Conservation (phyloP, 306 rosid genomes). For the Corylus heterophylla region DNA sequence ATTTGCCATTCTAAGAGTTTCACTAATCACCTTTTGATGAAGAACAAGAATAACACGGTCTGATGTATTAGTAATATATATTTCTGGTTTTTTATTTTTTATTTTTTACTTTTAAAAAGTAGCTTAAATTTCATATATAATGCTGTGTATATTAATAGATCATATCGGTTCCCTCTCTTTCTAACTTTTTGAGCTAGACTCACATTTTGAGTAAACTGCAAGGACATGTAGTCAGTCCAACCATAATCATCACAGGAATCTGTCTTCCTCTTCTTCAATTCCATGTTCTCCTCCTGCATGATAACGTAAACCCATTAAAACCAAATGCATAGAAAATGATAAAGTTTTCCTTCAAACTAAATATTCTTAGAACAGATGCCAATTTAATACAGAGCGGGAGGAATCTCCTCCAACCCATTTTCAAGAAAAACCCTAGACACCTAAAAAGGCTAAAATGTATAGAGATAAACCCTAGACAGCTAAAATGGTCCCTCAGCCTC, state of each 20-base stretch:
- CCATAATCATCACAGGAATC: conserved; percentile 38
- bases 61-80: neutral
- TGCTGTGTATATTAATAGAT: neutral
- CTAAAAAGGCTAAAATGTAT: no score
- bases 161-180: neutral
- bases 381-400: no score
- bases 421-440: no score
- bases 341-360: no score
- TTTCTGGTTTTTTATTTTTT: neutral
- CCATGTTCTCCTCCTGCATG: conserved; percentile 86
- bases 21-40: conserved; percentile 69
- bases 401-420: no score
- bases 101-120: neutral
- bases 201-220: conserved; percentile 86
- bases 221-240: conserved; percentile 87
- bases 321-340: neutral
- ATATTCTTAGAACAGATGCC: no score
- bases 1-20: conserved; percentile 91
- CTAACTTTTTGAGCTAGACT: conserved; percentile 26
- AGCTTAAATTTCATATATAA: neutral
- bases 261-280: conserved; percentile 59
- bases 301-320: conserved; percentile 10
- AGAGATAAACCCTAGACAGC: no score
- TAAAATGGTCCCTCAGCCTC: no score
- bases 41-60: neutral